phyloP scores from a whole-genome alignment of 768 basidiomycete species.

The Chalciporus sphaerocephalus region DNA sequence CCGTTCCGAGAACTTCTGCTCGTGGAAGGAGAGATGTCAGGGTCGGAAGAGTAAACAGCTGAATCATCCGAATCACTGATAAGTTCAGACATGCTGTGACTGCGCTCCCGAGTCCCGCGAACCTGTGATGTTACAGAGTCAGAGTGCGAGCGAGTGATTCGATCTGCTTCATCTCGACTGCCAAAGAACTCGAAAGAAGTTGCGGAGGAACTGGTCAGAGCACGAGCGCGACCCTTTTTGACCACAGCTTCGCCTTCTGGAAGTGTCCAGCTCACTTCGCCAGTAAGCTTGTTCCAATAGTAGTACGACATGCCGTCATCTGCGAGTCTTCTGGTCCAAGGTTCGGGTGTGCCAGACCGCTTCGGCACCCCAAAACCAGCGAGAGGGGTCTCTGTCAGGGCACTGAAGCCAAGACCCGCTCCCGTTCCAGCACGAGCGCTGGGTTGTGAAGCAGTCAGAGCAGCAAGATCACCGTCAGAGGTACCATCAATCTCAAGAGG shows the following conservation, averaged over 20 bases:
- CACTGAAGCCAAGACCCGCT: slow-evolving; percentile 46
- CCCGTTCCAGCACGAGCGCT: slow-evolving; percentile 53
- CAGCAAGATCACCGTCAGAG: slow-evolving; percentile 60
- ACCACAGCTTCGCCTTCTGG: slow-evolving; percentile 41
- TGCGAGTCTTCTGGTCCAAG: slow-evolving; percentile 77
- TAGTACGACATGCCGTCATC: slow-evolving; percentile 82
- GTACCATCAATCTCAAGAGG: slow-evolving; percentile 68
- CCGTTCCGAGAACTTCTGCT: slow-evolving; percentile 32
- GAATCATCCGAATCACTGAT: slow-evolving; percentile 79
- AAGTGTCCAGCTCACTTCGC: slow-evolving; percentile 63
- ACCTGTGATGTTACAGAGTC: slow-evolving; percentile 33
- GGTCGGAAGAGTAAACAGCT: slow-evolving; percentile 40
- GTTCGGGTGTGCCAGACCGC: slow-evolving; percentile 63
- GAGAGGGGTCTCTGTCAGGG: slow-evolving; percentile 32
- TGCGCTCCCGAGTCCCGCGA: slow-evolving; percentile 24
- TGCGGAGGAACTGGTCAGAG: slow-evolving; percentile 32
- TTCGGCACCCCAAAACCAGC: slow-evolving; percentile 61
- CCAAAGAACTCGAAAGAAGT: slow-evolving; percentile 28
- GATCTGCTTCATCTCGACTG: slow-evolving; percentile 22
- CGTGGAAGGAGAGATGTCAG: slow-evolving; percentile 27
- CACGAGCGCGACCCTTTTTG: slow-evolving; percentile 32
- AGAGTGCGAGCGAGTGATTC: slow-evolving; percentile 28
- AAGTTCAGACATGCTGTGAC: slow-evolving; percentile 36
- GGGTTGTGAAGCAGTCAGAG: slow-evolving; percentile 49
- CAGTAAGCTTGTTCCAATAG: slow-evolving; percentile 70